Base-by-base conservation (phyloP, 2,329 filamentous ascomycete species). In the Ceratocystis alfenasii region DNA sequence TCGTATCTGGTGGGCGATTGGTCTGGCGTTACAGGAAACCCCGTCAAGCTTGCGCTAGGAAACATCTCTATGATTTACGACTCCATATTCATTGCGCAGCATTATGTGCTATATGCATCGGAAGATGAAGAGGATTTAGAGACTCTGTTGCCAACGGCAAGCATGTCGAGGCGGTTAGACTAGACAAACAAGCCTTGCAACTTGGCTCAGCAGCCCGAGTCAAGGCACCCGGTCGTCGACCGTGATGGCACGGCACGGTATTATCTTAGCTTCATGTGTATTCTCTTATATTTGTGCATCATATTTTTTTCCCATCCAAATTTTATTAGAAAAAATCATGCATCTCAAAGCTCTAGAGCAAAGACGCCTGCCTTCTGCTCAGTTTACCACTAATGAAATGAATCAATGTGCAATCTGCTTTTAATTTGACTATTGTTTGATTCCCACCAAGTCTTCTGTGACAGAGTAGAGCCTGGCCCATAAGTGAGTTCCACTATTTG, bases 1-100 rank as follows among this genome's bases (percentile, higher is more conserved):
- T 91, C 90, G 68, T 90, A 87, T 67, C 77, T 95, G 46, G 86
- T 94, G 74, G 82, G 81, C 65, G 90, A 96, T 77, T 96, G 93
- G 92, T 88, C 87, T 61, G 94, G 93, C 25, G 80, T 97, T 67
- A 91, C 87, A 0, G 93, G 92, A 1, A 97, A 97, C 74, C 90
- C 91, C 0, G 87, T 94, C 70, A 99, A 97, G 77, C 85, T 97
- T 67, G 85, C 86, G 2, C 80, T 97, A 53, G 88, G 89, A 15
- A 93, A 95, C 72, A 84, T 96, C 59, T 90, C 87, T 67, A 87
- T 97, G 71, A 74, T 89, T 1, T 97, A 96, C 74, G 93, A 97
- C 73, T 69, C 88, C 41, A 79, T 96, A 62, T 97, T 97, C 73
- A 87, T 97, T 63, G 72, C 82, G 3, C 94, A 99, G 77, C 94